Conservation (phyloP, 805 yeast species). For the Phaffomyces thermotolerans region DNA sequence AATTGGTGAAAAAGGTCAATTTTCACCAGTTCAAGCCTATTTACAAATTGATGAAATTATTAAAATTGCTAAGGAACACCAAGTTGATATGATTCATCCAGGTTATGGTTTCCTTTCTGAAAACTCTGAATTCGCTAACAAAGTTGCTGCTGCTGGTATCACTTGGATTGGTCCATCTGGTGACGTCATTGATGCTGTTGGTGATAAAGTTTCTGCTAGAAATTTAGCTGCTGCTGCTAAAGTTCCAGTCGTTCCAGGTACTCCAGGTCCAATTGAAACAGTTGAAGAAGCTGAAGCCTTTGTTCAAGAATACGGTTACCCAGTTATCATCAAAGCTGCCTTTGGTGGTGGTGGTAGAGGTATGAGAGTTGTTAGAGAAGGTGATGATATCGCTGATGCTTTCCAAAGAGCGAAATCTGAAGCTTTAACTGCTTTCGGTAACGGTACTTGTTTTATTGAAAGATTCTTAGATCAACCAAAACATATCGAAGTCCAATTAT, state of each 20-base stretch:
- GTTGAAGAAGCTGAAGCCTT: conserved; percentile 73
- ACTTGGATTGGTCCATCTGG: conserved; percentile 95
- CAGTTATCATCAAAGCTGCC: conserved; percentile 97
- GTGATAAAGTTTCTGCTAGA: conserved; percentile 96
- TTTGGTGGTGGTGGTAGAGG: conserved; percentile 99
- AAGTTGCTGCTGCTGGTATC: conserved; percentile 84
- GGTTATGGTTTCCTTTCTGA: conserved; percentile 90
- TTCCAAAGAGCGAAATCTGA: conserved; percentile 90
- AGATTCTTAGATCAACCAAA: conserved; percentile 92
- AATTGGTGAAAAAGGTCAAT: conserved; percentile 84
- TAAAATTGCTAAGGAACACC: conserved; percentile 68
- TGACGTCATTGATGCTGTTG: conserved; percentile 84
- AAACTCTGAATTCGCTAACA: conserved; percentile 87
- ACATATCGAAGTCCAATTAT: conserved; percentile 94
- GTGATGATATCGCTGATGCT: conserved; percentile 88
- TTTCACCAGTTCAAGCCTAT: conserved; percentile 92
- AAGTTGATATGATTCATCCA: conserved; percentile 84
- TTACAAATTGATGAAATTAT: conserved; percentile 93
- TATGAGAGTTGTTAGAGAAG: conserved; percentile 98
- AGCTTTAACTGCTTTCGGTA: conserved; percentile 94
- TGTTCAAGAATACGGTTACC: conserved; percentile 81
- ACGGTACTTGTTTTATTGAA: conserved; percentile 97
- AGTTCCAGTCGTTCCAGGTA: conserved; percentile 96
- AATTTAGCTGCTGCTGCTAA: conserved; percentile 69
- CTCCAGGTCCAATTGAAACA: conserved; percentile 89